Evolutionary conservation across 169 alveolate genomes (phyloP).

Genomic region (Eimeria tenella): DNA sequence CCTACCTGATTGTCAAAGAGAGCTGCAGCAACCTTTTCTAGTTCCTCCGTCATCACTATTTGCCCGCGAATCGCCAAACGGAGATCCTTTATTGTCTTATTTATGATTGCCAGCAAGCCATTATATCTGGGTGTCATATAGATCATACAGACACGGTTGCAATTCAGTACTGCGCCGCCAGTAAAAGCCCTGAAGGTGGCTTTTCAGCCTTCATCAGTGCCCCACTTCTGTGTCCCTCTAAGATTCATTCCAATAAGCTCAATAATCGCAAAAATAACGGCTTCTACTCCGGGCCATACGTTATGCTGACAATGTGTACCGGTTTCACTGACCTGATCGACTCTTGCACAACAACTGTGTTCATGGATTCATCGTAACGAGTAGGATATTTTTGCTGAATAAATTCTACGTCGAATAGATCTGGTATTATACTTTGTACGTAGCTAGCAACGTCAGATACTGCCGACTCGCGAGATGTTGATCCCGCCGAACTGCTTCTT

Average conservation of each 20-base stretch:
- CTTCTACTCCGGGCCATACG: background rate
- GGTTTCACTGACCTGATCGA: slow-evolving; percentile 87
- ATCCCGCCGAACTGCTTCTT: slow-evolving; percentile 88
- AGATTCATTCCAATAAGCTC: too few species aligned
- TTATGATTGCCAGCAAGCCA: slow-evolving; percentile 89
- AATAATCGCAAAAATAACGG: background rate
- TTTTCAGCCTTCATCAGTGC: too few species aligned
- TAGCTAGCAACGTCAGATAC: slow-evolving; percentile 72
- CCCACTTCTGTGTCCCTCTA: too few species aligned
- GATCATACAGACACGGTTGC: too few species aligned
- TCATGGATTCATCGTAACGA: slow-evolving; percentile 93
- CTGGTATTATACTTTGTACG: slow-evolving; percentile 88
- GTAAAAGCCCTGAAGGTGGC: too few species aligned
- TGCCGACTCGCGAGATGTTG: slow-evolving; percentile 82
- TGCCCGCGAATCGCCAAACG: slow-evolving; percentile 95
- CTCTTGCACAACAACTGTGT: slow-evolving; percentile 94
- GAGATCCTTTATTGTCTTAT: slow-evolving; percentile 87
- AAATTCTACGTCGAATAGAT: slow-evolving; percentile 88
- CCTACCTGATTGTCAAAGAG: slow-evolving; percentile 88
- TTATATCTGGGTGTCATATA: slow-evolving; percentile 87
- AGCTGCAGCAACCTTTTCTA: slow-evolving; percentile 91
- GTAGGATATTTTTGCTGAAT: slow-evolving; percentile 92
- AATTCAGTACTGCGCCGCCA: too few species aligned
- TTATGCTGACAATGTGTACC: background rate
- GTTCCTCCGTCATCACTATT: slow-evolving; percentile 94